These are phyloP conservation scores for Canna indica DNA, from an alignment of 176 grass and related monocot genomes.

Conservation along the genomic window DNA sequence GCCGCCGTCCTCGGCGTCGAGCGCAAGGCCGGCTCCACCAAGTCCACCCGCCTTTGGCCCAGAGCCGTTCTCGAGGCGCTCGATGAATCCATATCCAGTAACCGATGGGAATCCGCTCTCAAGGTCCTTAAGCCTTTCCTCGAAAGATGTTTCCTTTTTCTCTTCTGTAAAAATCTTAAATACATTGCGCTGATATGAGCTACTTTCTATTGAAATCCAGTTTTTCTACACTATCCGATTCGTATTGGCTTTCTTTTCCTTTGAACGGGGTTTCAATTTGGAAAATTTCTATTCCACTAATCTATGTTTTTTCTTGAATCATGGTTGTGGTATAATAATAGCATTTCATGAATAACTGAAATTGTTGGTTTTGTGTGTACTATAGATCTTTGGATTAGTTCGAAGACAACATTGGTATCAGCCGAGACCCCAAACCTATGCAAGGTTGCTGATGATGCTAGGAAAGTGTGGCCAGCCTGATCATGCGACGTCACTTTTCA, in stretches of 20 bases:
- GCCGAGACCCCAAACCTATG: conserved; percentile 73
- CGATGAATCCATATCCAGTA: conserved; percentile 40
- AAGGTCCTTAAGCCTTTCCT: conserved; percentile 31
- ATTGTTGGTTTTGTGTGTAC: conserved; percentile 5
- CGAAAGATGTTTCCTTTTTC: background rate
- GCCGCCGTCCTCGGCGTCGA: conserved; percentile 50
- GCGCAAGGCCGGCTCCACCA: conserved; percentile 38
- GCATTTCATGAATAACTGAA: background rate
- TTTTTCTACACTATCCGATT: background rate
- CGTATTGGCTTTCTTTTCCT: background rate
- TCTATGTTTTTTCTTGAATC: background rate
- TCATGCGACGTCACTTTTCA: conserved; percentile 45
- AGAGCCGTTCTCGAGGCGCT: conserved; percentile 75
- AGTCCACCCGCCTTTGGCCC: conserved; percentile 50
- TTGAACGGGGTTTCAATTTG: too few relatives aligned
- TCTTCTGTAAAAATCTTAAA: background rate
- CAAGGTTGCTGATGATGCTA: conserved; percentile 60
- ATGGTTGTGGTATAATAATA: background rate
- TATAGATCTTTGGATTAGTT: conserved; percentile 70
- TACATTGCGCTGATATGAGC: too few relatives aligned
- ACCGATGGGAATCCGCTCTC: conserved; percentile 61
- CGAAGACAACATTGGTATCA: conserved; percentile 80
- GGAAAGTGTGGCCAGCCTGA: conserved; percentile 68
- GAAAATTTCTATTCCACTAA: too few relatives aligned
- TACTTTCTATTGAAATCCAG: too few relatives aligned